Evolutionary conservation across 139 green algal genomes (phyloP), one percentile per base, ranked within the genome.

Genomic region (Chlamydomonas schloesseri): DNA sequence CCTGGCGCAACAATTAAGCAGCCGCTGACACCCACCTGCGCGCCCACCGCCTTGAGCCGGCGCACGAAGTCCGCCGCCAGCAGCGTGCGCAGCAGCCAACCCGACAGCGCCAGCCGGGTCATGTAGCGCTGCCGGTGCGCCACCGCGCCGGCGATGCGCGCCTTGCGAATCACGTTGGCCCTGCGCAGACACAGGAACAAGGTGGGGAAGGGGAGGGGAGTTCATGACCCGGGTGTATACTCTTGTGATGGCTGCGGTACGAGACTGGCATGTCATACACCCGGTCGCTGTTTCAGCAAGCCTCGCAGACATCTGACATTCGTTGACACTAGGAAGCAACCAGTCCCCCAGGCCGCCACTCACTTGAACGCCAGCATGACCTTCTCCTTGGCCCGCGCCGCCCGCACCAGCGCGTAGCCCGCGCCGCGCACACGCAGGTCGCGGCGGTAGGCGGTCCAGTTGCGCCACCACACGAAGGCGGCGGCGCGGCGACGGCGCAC

Each of bases 81-180:
- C 57, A 82, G 42, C 46, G 77, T 69, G 5, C 86, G 53, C 60
- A 71, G 57, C 77, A 73, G 33, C 86, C 62, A 83, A 21, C 78
- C 77, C 13, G 37, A 78, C 47, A 90, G 60, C 71, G 57, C 87
- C 37, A 65, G 47, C 4, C 73, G 80, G 23, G 74, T 76, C 58
- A 86, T 18, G 46, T 73, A 77, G 42, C 75, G 64, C 31, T 46
- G 29, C 4, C 34, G 73, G 36, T 71, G 78, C 14, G 58, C 36
- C 62, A 58, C 20, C 5, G 87, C 87, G 2, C 68, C 81, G 2
- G 73, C 62, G 53, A 78, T 84, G 53, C 87, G 80, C 1, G 47
- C 55, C 71, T 92, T 92, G 68, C 89, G 84, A 2, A 78, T 47
- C 9, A 81, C 57, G 42, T 87, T 87, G 26, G 57, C 70, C 71